A percentile compares a stretch with the other conserved stretches of the same genome.
These are phyloP conservation scores for Talaromyces rugulosus DNA, from an alignment of 2,329 filamentous ascomycete species.

Conservation along the genomic window DNA sequence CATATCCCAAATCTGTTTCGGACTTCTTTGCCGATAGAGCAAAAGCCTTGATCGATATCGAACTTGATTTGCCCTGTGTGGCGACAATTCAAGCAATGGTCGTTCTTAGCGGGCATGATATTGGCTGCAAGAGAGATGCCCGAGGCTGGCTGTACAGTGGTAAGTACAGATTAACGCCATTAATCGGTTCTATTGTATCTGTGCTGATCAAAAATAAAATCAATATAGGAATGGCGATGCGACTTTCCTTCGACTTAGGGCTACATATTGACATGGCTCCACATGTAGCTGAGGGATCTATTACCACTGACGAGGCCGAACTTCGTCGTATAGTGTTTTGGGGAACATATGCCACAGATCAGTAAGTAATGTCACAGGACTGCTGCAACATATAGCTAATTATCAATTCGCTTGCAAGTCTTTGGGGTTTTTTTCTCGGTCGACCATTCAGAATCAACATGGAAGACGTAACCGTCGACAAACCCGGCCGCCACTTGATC, in stretches of 20 bases:
- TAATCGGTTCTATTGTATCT: not conserved
- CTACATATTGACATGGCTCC: slow-evolving; percentile 23
- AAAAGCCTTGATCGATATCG: slow-evolving; percentile 39
- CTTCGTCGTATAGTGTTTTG: slow-evolving; percentile 35
- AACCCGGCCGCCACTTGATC: slow-evolving; percentile 18
- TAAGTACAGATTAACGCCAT: slow-evolving; percentile 15
- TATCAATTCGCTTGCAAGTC: slow-evolving; percentile 10
- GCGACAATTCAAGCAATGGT: slow-evolving; percentile 42
- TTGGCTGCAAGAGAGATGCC: slow-evolving; percentile 32
- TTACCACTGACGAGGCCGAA: slow-evolving; percentile 16
- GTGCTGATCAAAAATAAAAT: not conserved
- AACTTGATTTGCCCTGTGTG: slow-evolving; percentile 40
- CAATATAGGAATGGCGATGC: slow-evolving; percentile 29
- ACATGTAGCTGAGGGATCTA: slow-evolving; percentile 14
- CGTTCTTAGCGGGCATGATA: slow-evolving; percentile 38
- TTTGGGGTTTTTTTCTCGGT: slow-evolving; percentile 34
- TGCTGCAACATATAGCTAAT: too few relatives aligned
- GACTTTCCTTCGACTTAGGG: slow-evolving; percentile 33
- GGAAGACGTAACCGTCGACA: slow-evolving; percentile 31
- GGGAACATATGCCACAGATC: slow-evolving; percentile 32
- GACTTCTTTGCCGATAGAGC: slow-evolving; percentile 36
- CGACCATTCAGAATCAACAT: slow-evolving; percentile 32
- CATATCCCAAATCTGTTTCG: slow-evolving; percentile 30
- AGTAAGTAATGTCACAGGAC: slow-evolving; percentile 4
- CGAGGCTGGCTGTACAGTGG: slow-evolving; percentile 42